These are phyloP conservation scores for Pyropia haitanensis DNA, from an alignment of 23 red algal species.

Conservation along the genomic window DNA sequence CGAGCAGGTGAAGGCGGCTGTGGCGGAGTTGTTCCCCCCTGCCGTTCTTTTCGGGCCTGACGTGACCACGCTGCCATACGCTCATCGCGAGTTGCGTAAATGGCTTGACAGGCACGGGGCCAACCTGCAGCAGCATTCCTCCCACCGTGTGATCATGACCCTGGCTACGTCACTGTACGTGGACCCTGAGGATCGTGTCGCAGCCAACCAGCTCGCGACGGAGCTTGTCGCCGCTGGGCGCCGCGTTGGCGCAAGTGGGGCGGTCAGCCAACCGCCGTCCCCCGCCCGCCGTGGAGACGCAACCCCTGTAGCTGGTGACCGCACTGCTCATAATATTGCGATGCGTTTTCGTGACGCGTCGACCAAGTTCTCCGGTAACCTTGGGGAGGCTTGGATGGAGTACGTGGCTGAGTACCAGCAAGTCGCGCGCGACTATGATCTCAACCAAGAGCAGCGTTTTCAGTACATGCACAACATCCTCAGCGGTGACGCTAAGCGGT, in stretches of 20 bases:
- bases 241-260: not conserved
- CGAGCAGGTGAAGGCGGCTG: constrained; percentile 1
- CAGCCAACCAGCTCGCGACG: constrained; percentile 7
- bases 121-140: constrained; percentile 9
- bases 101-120: constrained; percentile 9
- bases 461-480: constrained; percentile 15
- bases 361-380: constrained; percentile 13
- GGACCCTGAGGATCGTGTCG: constrained; percentile 4
- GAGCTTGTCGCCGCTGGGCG: constrained; percentile 2
- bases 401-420: constrained; percentile 14
- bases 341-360: constrained; percentile 14
- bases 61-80: too few species aligned
- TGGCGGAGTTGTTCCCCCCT: constrained; percentile 16
- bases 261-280: too few species aligned
- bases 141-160: constrained; percentile 13
- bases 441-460: constrained; percentile 10
- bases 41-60: constrained; percentile 3
- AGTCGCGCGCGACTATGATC: constrained; percentile 9
- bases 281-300: too few species aligned
- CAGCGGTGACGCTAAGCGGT: too few species aligned
- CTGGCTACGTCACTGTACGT: constrained; percentile 10
- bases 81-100: constrained; percentile 8
- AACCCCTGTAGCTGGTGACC: too few species aligned
- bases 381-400: constrained; percentile 16
- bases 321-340: constrained; percentile 10